phyloP scores from a whole-genome alignment of 352 stramenopile genomes.

The Phytophthora ohioensis region DNA sequence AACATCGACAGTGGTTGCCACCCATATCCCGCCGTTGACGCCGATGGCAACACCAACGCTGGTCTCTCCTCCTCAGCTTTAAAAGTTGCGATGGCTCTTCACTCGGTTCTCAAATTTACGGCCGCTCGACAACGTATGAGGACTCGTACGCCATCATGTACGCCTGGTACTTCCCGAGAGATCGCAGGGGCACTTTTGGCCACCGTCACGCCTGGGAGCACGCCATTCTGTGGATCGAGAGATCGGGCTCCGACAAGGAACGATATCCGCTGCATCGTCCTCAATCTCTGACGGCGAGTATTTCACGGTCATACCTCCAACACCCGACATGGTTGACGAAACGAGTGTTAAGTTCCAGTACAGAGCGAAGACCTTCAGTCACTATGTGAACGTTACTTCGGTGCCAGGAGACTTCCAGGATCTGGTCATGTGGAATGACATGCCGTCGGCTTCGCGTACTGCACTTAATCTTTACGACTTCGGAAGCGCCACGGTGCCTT shows the following conservation, averaged over 20 bases:
- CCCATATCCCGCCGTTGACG: slow-evolving; percentile 27
- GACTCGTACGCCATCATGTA: slow-evolving; percentile 36
- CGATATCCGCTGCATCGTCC: slow-evolving; percentile 1
- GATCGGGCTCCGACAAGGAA: background rate
- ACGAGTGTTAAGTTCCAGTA: slow-evolving; percentile 33
- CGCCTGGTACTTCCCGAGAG: slow-evolving; percentile 32
- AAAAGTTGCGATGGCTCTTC: slow-evolving; percentile 7
- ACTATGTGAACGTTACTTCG: slow-evolving; percentile 37
- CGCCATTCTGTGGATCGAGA: slow-evolving; percentile 20
- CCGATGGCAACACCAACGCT: slow-evolving; percentile 23
- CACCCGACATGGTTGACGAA: slow-evolving; percentile 14
- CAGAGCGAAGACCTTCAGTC: slow-evolving; percentile 16
- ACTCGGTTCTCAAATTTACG: slow-evolving; percentile 32
- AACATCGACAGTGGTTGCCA: slow-evolving; percentile 26
- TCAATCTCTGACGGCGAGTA: slow-evolving; percentile 15
- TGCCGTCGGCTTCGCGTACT: slow-evolving; percentile 25
- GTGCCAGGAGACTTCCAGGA: slow-evolving; percentile 29
- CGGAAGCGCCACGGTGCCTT: slow-evolving; percentile 35
- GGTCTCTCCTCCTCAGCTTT: slow-evolving; percentile 19
- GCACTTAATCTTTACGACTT: slow-evolving; percentile 41
- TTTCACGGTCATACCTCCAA: slow-evolving; percentile 19
- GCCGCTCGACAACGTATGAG: slow-evolving; percentile 13
- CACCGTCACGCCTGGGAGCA: slow-evolving; percentile 25
- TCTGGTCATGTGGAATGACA: slow-evolving; percentile 28
- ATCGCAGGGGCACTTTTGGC: slow-evolving; percentile 11